phyloP scores from a whole-genome alignment of 2,329 filamentous ascomycete genomes.

The Stromatinia cepivora region DNA sequence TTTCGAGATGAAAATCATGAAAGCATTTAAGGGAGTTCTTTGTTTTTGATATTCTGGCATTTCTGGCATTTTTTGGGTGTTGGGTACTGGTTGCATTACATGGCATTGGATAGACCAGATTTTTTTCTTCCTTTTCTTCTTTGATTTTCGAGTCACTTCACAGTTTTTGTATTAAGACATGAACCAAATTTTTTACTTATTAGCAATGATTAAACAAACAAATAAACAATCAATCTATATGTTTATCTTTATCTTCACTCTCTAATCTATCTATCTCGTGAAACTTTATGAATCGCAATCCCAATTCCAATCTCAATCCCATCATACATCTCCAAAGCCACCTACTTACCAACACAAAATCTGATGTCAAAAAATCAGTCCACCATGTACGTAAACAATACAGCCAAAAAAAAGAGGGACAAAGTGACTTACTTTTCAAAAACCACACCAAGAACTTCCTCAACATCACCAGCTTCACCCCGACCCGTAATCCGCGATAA shows the following conservation, averaged over 20 bases:
- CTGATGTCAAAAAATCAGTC: slow-evolving; percentile 27
- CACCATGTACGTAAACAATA: slow-evolving; percentile 1
- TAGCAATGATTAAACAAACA: too few species aligned
- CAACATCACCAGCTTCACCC: slow-evolving; percentile 83
- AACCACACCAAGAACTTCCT: slow-evolving; percentile 93
- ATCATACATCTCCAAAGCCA: background rate
- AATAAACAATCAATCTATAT: background rate
- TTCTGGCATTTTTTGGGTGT: background rate
- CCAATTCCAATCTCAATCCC: background rate
- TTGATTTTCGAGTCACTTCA: too few species aligned
- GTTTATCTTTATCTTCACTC: background rate
- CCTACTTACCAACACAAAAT: slow-evolving; percentile 41
- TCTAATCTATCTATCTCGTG: background rate
- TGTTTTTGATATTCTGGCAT: too few species aligned
- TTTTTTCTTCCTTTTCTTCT: background rate
- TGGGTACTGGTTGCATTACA: background rate
- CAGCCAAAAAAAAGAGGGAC: background rate
- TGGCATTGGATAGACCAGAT: background rate
- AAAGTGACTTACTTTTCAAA: slow-evolving; percentile 76
- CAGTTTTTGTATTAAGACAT: too few species aligned
- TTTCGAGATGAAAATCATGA: background rate
- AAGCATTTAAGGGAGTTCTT: slow-evolving; percentile 5
- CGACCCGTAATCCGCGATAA: slow-evolving; percentile 86
- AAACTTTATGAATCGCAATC: background rate
- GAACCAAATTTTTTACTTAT: too few species aligned